Evolutionary conservation across 202 grass and related monocot species (phyloP).

Genomic region (Sporobolus alterniflorus): DNA sequence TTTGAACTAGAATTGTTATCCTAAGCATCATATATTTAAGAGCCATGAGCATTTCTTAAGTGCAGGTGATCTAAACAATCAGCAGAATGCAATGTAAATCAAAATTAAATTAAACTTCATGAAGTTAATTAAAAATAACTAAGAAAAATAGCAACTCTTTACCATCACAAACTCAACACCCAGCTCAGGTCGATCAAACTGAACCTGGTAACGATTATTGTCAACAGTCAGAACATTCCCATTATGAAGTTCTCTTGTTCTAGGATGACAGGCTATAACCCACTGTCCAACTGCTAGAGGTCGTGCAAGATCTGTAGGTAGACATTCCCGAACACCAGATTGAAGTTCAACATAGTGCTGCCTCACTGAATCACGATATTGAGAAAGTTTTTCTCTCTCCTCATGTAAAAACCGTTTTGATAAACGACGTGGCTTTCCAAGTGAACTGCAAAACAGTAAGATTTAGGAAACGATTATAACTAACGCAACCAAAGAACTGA

Average conservation of each 20-base stretch:
- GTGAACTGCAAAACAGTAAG: slow-evolving; percentile 77
- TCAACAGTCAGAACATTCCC: slow-evolving; percentile 90
- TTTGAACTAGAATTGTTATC: not conserved
- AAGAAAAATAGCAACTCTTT: slow-evolving; percentile 36
- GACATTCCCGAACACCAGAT: slow-evolving; percentile 83
- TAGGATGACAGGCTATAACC: slow-evolving; percentile 94
- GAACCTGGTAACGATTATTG: slow-evolving; percentile 63
- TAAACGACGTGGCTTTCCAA: slow-evolving; percentile 95
- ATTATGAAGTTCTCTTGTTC: slow-evolving; percentile 98
- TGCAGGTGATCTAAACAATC: slow-evolving; percentile 25
- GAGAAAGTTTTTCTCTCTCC: slow-evolving; percentile 87
- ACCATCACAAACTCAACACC: slow-evolving; percentile 94
- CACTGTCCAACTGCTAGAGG: slow-evolving; percentile 91
- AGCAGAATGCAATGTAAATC: slow-evolving; percentile 16
- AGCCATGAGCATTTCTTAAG: not conserved
- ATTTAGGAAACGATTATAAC: slow-evolving; percentile 21
- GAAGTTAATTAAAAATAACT: slow-evolving; percentile 1
- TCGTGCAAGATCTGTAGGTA: slow-evolving; percentile 87
- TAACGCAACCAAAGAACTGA: slow-evolving; percentile 14
- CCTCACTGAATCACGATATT: slow-evolving; percentile 94
- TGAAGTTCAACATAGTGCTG: slow-evolving; percentile 87
- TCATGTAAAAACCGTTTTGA: slow-evolving; percentile 90
- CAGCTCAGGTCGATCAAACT: slow-evolving; percentile 91
- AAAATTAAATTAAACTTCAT: slow-evolving; percentile 15
- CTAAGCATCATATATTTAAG: not conserved